Evolutionary conservation across 345 rosid genomes (phyloP), one percentile per base, ranked within the genome.

Genomic region (Gossypioides kirkii): DNA sequence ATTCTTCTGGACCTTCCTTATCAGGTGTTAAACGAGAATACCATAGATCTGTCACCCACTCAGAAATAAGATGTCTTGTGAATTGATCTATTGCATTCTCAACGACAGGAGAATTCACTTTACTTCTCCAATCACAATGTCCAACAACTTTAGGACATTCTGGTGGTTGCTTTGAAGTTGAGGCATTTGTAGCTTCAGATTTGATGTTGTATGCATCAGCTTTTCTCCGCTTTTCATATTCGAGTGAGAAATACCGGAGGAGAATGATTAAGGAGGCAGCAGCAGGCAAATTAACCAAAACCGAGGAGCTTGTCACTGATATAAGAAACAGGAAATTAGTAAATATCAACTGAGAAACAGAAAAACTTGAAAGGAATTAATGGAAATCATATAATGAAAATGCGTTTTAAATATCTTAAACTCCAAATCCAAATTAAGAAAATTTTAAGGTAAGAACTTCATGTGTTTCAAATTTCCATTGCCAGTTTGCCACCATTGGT

Each of bases 281-380:
- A 84, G 94, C 97, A 75, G 98, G 98, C 75, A 95, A 85, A 83
- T 93, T 95, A 43, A 93, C 87, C 92, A 83, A 91, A 41, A 95
- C 97, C 4, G 99, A 95, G 82, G 98, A 90, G 84, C 98, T 95
- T 28, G 98, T 95, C 83, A 95, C 99, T 95, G 90, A 62, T 69
- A 43, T 58, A 69, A 79, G 73, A 71, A 76, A 20, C 23, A 76
- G 62, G 42, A 46, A 20, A 72, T 32, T 32, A 55, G 32, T 47
- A 38, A 80, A 16, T 5, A 47, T 20, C 38, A 25, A 25, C 17
- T 46, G 32, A 17, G 25, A 32, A 32, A 32, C 38, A 32, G 5
- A 32, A 32, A 73, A 9, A 36, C 5, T 46, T 50, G 10, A 54
- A 54, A 36, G 20, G 28, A 38, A 26, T 17, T 17, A 61, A 17